Evolutionary conservation across 805 yeast species (phyloP).

Genomic region (Starmerella bombicola): DNA sequence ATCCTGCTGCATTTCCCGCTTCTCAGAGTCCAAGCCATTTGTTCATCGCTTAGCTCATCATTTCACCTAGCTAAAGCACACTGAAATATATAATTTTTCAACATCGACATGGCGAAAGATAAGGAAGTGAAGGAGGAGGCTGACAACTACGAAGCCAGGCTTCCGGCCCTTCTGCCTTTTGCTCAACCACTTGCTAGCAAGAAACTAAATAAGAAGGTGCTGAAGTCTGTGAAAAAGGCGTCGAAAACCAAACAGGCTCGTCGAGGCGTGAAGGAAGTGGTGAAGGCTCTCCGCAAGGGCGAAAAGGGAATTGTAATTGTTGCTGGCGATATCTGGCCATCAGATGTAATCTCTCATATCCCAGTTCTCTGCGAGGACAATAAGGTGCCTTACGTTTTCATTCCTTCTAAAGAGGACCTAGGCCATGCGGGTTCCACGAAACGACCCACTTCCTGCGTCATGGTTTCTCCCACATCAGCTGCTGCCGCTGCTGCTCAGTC

Average conservation of each 20-base stretch:
- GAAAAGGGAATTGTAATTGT: constrained; percentile 92
- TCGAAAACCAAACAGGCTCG: constrained; percentile 96
- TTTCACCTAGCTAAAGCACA: too few species aligned
- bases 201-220: constrained; percentile 85
- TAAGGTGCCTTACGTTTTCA: constrained; percentile 79
- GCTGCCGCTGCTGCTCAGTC: constrained; percentile 63
- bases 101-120: constrained; percentile 18
- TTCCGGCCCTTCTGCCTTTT: constrained; percentile 82
- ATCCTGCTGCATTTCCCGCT: too few species aligned
- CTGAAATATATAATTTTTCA: too few species aligned
- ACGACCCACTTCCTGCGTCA: constrained; percentile 96
- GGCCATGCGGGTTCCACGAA: constrained; percentile 99
- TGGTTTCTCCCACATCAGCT: constrained; percentile 60
- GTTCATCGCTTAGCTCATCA: too few species aligned
- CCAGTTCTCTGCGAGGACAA: constrained; percentile 96
- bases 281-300: constrained; percentile 93
- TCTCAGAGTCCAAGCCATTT: too few species aligned
- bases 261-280: constrained; percentile 98
- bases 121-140: constrained; percentile 18
- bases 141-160: constrained; percentile 77
- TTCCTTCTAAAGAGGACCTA: constrained; percentile 94
- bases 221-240: constrained; percentile 94
- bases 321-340: constrained; percentile 97
- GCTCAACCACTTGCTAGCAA: constrained; percentile 93
- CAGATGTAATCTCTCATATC: constrained; percentile 91